phyloP scores from a whole-genome alignment of 257 asterid genomes.

The Jaltomata sinuosa region DNA sequence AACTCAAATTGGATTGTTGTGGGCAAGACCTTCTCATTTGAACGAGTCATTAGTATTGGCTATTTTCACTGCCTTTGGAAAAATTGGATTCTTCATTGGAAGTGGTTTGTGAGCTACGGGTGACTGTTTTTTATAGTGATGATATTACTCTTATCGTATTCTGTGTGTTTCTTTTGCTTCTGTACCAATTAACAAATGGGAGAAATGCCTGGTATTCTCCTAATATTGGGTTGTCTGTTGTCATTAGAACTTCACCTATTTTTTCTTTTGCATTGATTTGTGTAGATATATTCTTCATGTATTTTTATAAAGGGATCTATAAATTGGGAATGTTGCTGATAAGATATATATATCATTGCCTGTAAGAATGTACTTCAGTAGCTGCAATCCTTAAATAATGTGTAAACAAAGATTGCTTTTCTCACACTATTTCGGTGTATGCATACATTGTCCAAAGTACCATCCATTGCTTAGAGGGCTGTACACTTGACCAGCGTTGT shows the following conservation, averaged over 20 bases:
- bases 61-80: not conserved
- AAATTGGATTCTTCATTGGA: not conserved
- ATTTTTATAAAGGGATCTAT: not conserved
- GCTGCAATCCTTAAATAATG: not conserved
- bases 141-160: not conserved
- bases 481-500: not conserved
- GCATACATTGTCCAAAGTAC: not conserved
- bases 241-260: not conserved
- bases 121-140: not conserved
- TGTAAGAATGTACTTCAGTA: not conserved
- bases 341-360: not conserved
- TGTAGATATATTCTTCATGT: not conserved
- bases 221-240: not conserved
- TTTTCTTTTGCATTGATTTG: not conserved
- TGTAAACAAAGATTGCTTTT: not conserved
- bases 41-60: not conserved
- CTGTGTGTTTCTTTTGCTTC: not conserved
- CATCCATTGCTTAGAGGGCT: not conserved
- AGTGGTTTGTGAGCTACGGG: not conserved
- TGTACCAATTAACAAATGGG: not conserved
- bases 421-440: not conserved
- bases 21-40: not conserved
- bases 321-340: not conserved
- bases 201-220: not conserved
- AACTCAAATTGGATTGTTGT: not conserved